Percentiles rank a stretch among this genome's conserved stretches.
phyloP scores from a whole-genome alignment of 2,329 filamentous ascomycete genomes.

The Fusarium chaquense region DNA sequence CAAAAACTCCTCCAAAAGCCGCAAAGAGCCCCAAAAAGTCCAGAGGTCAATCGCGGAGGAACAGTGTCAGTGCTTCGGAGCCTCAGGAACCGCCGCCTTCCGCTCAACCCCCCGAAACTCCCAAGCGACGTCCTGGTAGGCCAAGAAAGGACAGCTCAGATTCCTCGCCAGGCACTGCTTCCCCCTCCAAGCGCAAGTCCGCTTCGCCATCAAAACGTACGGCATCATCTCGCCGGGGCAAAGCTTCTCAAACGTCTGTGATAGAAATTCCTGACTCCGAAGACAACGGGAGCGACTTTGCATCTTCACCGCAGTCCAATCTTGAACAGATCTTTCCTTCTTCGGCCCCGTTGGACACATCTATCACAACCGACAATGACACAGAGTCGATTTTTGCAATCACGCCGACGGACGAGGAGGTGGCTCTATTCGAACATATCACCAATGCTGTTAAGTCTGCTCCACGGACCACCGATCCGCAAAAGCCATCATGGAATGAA shows the following conservation, averaged over 20 bases:
- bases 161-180: slow-evolving; percentile 9
- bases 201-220: slow-evolving; percentile 25
- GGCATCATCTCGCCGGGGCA: slow-evolving; percentile 31
- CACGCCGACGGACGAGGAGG: slow-evolving; percentile 58
- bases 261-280: slow-evolving; percentile 68
- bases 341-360: slow-evolving; percentile 57
- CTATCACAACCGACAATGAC: slow-evolving; percentile 59
- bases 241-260: slow-evolving; percentile 29
- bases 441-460: slow-evolving; percentile 65
- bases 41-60: slow-evolving; percentile 54
- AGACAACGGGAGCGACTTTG: slow-evolving; percentile 50
- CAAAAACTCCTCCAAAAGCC: slow-evolving; percentile 12
- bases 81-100: slow-evolving; percentile 53
- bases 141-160: slow-evolving; percentile 54
- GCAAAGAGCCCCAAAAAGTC: slow-evolving; percentile 41
- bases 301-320: slow-evolving; percentile 52
- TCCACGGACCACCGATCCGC: slow-evolving; percentile 62
- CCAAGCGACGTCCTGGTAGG: slow-evolving; percentile 56
- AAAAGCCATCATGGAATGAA: slow-evolving; percentile 81
- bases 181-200: slow-evolving; percentile 20
- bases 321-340: slow-evolving; percentile 59
- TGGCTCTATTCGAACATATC: slow-evolving; percentile 64
- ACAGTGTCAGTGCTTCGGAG: slow-evolving; percentile 37
- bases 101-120: slow-evolving; percentile 50
- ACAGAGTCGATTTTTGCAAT: slow-evolving; percentile 57